Percentiles rank a stretch among this genome's conserved stretches.
Conservation (phyloP, 805 yeast genomes). For the Scheffersomyces lignosus region DNA sequence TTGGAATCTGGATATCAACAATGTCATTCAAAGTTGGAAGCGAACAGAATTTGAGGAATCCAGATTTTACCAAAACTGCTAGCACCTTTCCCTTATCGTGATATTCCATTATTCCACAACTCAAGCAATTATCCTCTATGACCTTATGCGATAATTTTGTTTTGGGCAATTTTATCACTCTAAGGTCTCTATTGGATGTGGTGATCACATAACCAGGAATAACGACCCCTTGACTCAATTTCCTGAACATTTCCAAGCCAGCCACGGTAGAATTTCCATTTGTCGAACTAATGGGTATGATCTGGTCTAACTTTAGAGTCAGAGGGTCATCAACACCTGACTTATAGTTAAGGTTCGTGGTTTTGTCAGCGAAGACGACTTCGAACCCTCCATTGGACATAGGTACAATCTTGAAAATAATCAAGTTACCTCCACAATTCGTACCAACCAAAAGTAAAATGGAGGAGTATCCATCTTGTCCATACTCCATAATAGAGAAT, state of each 20-base stretch:
- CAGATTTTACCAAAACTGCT: slow-evolving; percentile 45
- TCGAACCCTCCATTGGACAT: slow-evolving; percentile 58
- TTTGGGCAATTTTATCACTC: slow-evolving; percentile 61
- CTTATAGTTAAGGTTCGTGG: slow-evolving; percentile 36
- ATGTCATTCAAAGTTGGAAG: slow-evolving; percentile 67
- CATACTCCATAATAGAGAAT: slow-evolving; percentile 69
- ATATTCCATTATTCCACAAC: slow-evolving; percentile 51
- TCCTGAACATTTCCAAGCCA: slow-evolving; percentile 52
- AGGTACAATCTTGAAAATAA: slow-evolving; percentile 67
- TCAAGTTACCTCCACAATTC: slow-evolving; percentile 62
- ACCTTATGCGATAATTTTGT: slow-evolving; percentile 64
- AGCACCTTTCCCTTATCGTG: slow-evolving; percentile 47
- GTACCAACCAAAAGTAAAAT: slow-evolving; percentile 77
- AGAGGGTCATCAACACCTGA: slow-evolving; percentile 40
- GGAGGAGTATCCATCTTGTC: slow-evolving; percentile 70
- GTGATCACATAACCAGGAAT: slow-evolving; percentile 64
- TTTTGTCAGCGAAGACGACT: slow-evolving; percentile 50
- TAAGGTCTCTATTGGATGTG: slow-evolving; percentile 57
- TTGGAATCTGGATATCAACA: slow-evolving; percentile 40
- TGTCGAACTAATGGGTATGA: slow-evolving; percentile 58
- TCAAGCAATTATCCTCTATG: slow-evolving; percentile 48
- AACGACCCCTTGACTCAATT: slow-evolving; percentile 58
- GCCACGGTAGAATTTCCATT: slow-evolving; percentile 71
- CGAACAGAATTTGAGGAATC: slow-evolving; percentile 48
- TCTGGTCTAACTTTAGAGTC: slow-evolving; percentile 50